These are phyloP conservation scores for Plenodomus biglobosus DNA, from an alignment of 2,329 filamentous ascomycete species.

Conservation along the genomic window DNA sequence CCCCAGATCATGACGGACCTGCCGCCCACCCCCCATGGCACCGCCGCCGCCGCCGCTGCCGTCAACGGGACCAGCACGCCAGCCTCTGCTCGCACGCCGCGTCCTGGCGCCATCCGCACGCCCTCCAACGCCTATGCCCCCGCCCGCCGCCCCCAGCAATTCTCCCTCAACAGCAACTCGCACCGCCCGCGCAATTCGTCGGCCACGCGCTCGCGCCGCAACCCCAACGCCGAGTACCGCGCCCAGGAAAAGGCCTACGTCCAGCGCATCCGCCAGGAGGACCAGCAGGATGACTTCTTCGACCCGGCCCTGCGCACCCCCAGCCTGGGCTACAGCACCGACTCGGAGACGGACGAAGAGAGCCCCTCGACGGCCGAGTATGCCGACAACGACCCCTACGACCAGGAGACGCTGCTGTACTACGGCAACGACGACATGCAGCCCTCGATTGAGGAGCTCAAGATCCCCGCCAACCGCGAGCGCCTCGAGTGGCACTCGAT, in stretches of 20 bases:
- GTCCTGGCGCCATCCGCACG: constrained; percentile 50
- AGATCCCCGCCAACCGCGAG: constrained; percentile 84
- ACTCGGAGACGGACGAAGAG: constrained; percentile 87
- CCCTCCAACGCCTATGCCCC: constrained; percentile 55
- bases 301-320: constrained; percentile 66
- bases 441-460: constrained; percentile 85
- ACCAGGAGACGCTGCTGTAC: constrained; percentile 90
- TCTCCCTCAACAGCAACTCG: constrained; percentile 46
- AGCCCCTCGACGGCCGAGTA: constrained; percentile 82
- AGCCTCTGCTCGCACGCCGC: constrained; percentile 21
- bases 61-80: too few species aligned
- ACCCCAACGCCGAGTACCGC: constrained; percentile 72
- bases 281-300: constrained; percentile 69
- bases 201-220: constrained; percentile 56
- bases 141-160: constrained; percentile 52
- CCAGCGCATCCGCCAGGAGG: constrained; percentile 82
- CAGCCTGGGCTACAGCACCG: constrained; percentile 66
- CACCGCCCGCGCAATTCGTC: constrained; percentile 60
- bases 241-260: constrained; percentile 95
- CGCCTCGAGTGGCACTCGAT: constrained; percentile 97
- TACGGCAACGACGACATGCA: constrained; percentile 88
- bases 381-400: constrained; percentile 79
- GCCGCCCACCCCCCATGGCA: constrained; percentile 30
- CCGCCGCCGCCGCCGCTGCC: constrained; percentile 19
- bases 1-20: constrained; percentile 30